These are phyloP conservation scores for Warburgia ugandensis DNA, from an alignment of 164 flowering plant species.

Conservation along the genomic window DNA sequence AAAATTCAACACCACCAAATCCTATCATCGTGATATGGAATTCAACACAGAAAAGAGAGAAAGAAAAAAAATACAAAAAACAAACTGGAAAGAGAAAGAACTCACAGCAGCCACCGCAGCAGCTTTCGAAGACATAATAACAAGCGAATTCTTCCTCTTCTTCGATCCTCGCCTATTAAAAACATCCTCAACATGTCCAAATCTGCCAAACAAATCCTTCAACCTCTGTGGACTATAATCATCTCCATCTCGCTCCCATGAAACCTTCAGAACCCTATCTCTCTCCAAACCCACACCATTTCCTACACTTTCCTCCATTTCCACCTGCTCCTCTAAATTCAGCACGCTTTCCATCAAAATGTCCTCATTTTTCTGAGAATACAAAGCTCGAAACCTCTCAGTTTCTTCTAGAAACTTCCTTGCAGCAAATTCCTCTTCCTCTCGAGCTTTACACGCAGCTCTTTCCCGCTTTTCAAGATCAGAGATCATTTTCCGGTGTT, in stretches of 20 bases:
- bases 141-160: conserved; percentile 60
- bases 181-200: conserved; percentile 78
- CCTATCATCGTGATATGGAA: too few relatives aligned
- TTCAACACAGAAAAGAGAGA: too few relatives aligned
- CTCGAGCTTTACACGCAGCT: conserved; percentile 36
- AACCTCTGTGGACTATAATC: conserved; percentile 47
- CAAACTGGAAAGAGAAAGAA: too few relatives aligned
- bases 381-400: conserved; percentile 54
- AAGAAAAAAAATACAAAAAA: too few relatives aligned
- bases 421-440: conserved; percentile 51
- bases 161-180: conserved; percentile 42
- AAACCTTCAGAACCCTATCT: conserved; percentile 58
- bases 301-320: conserved; percentile 10
- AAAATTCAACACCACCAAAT: background rate
- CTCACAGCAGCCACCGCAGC: conserved; percentile 67
- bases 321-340: too few relatives aligned
- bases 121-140: conserved; percentile 66
- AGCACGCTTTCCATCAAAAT: conserved; percentile 5
- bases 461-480: conserved; percentile 73
- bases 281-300: conserved; percentile 35
- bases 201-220: conserved; percentile 45
- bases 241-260: conserved; percentile 56
- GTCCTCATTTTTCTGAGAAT: conserved; percentile 29
- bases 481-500: conserved; percentile 52
- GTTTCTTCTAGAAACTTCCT: conserved; percentile 57